These are phyloP conservation scores for Favolaschia claudopus DNA, from an alignment of 768 basidiomycete genomes.

Conservation along the genomic window DNA sequence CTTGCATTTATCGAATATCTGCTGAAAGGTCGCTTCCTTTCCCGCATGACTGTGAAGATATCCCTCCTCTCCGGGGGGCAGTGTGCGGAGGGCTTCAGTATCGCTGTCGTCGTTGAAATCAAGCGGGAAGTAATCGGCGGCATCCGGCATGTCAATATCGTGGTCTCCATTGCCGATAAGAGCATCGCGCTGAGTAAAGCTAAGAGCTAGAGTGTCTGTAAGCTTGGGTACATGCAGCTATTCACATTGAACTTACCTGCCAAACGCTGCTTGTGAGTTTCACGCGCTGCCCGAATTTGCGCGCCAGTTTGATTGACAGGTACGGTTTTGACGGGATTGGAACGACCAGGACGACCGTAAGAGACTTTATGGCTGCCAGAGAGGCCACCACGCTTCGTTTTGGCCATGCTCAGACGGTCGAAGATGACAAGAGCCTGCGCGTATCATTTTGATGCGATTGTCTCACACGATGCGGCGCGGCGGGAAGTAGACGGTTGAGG, in stretches of 20 bases:
- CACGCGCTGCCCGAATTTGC: not conserved
- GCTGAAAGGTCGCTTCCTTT: constrained; percentile 1
- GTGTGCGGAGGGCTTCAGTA: not conserved
- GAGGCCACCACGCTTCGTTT: not conserved
- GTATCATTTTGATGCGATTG: no score
- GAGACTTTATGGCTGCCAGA: not conserved
- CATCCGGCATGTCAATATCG: constrained; percentile 10
- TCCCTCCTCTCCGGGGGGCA: constrained; percentile 12
- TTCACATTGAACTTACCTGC: no score
- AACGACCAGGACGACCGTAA: not conserved
- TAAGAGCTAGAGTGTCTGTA: not conserved
- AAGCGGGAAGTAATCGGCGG: not conserved
- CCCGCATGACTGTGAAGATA: constrained; percentile 9
- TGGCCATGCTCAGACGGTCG: no score
- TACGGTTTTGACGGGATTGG: not conserved
- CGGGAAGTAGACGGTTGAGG: no score
- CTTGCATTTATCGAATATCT: constrained; percentile 8
- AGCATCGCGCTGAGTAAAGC: not conserved
- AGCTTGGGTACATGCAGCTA: no score
- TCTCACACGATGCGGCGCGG: no score
- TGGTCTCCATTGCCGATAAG: not conserved
- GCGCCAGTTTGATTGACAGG: not conserved
- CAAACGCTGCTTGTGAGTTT: not conserved
- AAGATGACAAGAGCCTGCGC: no score
- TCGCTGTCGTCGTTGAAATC: constrained; percentile 1